These are phyloP conservation scores for Infundibulicybe gibba DNA, from an alignment of 768 basidiomycete genomes.

Conservation along the genomic window DNA sequence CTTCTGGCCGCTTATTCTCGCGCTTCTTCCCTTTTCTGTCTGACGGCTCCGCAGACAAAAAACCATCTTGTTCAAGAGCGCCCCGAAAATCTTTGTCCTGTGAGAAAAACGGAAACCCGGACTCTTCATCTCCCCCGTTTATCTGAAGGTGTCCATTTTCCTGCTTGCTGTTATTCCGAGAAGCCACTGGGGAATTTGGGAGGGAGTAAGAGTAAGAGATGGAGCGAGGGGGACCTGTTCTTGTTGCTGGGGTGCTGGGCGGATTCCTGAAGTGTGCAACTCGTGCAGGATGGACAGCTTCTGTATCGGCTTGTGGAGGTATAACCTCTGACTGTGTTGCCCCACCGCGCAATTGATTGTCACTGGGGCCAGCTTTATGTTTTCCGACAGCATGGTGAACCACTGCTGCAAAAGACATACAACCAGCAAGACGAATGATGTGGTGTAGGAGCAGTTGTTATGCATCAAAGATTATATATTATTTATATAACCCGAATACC, in stretches of 20 bases:
- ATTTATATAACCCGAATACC: too few relatives aligned
- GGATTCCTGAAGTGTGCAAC: conserved; percentile 23
- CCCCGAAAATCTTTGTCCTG: conserved; percentile 52
- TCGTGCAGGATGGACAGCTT: conserved; percentile 5
- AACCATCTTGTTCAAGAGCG: conserved; percentile 45
- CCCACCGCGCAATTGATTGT: neutral
- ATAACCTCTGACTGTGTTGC: neutral
- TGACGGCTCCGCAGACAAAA: conserved; percentile 27
- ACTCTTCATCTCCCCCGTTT: conserved; percentile 29
- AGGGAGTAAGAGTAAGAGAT: conserved; percentile 62
- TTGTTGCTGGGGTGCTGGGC: conserved; percentile 51
- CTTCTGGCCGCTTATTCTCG: conserved; percentile 28
- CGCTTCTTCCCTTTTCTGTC: conserved; percentile 57
- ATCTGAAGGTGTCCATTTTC: conserved; percentile 16
- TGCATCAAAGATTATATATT: too few relatives aligned
- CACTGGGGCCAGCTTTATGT: neutral
- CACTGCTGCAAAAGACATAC: conserved; percentile 22
- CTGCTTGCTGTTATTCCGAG: conserved; percentile 19
- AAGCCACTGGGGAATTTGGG: conserved; percentile 33
- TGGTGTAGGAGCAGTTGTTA: too few relatives aligned
- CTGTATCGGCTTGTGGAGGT: neutral
- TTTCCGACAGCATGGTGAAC: conserved; percentile 13
- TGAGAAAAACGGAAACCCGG: conserved; percentile 25
- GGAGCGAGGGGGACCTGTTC: conserved; percentile 75
- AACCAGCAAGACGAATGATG: neutral